These are phyloP conservation scores for Cudoniella acicularis DNA, from an alignment of 495 filamentous ascomycete genomes.

Conservation along the genomic window DNA sequence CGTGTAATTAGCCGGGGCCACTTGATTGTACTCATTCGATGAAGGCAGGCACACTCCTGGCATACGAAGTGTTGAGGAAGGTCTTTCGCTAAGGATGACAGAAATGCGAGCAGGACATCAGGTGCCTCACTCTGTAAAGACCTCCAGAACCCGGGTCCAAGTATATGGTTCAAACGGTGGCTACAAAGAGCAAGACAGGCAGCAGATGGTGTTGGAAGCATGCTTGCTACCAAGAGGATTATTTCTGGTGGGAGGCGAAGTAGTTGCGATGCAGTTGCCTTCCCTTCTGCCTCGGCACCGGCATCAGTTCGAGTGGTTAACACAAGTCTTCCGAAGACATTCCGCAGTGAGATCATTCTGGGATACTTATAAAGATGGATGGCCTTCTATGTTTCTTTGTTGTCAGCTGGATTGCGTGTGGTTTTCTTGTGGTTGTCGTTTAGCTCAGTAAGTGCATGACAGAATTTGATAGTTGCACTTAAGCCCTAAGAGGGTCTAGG, in stretches of 20 bases:
- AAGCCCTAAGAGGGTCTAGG: background rate
- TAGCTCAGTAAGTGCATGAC: constrained; percentile 2
- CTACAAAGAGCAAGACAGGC: constrained; percentile 18
- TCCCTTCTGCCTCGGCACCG: background rate
- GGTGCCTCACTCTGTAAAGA: constrained; percentile 4
- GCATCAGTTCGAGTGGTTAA: background rate
- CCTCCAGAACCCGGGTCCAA: constrained; percentile 10
- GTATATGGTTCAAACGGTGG: constrained; percentile 6
- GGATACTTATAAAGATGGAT: background rate
- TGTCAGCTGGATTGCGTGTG: constrained; percentile 6
- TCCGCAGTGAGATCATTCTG: background rate
- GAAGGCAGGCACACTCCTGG: constrained; percentile 14
- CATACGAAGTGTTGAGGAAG: constrained; percentile 17
- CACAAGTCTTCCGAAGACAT: background rate
- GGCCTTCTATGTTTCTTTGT: constrained; percentile 1
- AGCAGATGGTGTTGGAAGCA: constrained; percentile 12
- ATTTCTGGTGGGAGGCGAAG: constrained; percentile 16
- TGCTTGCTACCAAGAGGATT: constrained; percentile 10
- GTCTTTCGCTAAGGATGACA: constrained; percentile 15
- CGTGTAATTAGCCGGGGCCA: constrained; percentile 9
- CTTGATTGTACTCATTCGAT: constrained; percentile 13
- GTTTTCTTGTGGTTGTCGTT: constrained; percentile 2
- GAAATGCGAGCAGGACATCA: constrained; percentile 7
- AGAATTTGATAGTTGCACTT: background rate
- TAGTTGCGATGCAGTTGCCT: constrained; percentile 6